Evolutionary conservation across 352 stramenopile genomes (phyloP), one percentile per base, ranked within the genome.

Genomic region (Globisporangium cylindrosporum): DNA sequence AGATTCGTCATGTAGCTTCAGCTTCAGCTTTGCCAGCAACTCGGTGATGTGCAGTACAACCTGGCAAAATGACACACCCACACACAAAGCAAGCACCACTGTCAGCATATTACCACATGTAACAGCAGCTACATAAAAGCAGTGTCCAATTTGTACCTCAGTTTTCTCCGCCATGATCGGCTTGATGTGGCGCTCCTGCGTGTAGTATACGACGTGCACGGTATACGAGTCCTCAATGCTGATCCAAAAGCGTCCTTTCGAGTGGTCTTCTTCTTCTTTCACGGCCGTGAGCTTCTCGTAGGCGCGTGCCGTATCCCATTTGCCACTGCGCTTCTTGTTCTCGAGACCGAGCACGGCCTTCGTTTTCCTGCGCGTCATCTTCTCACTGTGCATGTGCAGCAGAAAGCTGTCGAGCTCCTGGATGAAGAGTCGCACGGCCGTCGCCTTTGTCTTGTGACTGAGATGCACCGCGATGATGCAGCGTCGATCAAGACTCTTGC

Each of bases 201-300:
- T 89, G 73, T 90, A 90, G 62, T 92, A 94, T 8, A 91, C 82
- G 32, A 92, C 72, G 57, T 92, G 74, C n/a, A 94, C 70, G 10
- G 88, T 71, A 53, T 89, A 92, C 7, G 86, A 76, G 3, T 82
- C 79, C 48, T 85, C 73, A 34, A 94, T 78, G 46, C 73, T 88
- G 67, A 94, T 91, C 84, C 84, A 92, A 62, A 90, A 94, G 6
- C 80, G 75, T 0, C 73, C 71, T 32, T 76, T 68, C 1, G 66
- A 69, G 24, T 70, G 67, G 8, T 69, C 56, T 48, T 80, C 68
- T 29, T 83, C 72, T 9, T 79, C 74, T 4, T 70, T 62, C 9
- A 20, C 20, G 15, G 54, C 54, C 4, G 25, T 24, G 24, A 54
- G n/a, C n/a, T 68, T 72, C 48, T 83, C 77, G 58, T 82, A 73